Evolutionary conservation across 345 rosid species (phyloP).

Genomic region (Acer yangbiense): DNA sequence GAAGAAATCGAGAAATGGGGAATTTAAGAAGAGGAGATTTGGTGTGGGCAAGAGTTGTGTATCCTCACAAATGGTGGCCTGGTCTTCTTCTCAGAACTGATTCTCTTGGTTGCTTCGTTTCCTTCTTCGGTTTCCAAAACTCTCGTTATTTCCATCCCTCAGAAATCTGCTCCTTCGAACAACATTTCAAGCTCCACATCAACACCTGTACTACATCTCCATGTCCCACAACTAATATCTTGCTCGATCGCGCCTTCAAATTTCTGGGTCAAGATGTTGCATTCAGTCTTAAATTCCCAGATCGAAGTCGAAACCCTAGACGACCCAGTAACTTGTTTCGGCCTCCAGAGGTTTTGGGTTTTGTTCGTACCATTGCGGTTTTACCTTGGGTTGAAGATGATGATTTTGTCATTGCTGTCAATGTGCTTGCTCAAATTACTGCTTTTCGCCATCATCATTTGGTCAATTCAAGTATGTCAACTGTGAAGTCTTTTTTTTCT

Average conservation of each 20-base stretch:
- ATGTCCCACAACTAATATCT: neutral
- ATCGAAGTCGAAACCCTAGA: neutral
- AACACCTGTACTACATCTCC: neutral
- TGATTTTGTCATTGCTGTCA: neutral
- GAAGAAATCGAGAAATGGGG: neutral
- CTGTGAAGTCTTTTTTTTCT: neutral
- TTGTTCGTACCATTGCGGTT: conserved; percentile 11
- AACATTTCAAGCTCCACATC: neutral
- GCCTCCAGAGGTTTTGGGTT: conserved; percentile 5
- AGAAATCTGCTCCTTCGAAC: conserved; percentile 6
- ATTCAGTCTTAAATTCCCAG: neutral
- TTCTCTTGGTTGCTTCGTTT: conserved; percentile 20
- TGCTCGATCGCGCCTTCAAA: conserved; percentile 8
- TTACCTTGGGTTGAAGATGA: neutral
- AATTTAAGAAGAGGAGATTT: conserved; percentile 13
- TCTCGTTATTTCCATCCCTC: conserved; percentile 9
- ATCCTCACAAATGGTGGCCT: conserved; percentile 33
- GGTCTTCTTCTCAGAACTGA: conserved; percentile 16
- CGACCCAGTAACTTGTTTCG: neutral
- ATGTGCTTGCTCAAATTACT: conserved; percentile 13
- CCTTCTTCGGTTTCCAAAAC: conserved; percentile 7
- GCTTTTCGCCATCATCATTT: conserved; percentile 1
- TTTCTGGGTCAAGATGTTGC: neutral
- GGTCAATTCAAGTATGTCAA: neutral
- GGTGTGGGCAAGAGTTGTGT: conserved; percentile 32